These are phyloP conservation scores for Cylindrotheca closterium DNA, from an alignment of 108 stramenopile species.

Conservation along the genomic window DNA sequence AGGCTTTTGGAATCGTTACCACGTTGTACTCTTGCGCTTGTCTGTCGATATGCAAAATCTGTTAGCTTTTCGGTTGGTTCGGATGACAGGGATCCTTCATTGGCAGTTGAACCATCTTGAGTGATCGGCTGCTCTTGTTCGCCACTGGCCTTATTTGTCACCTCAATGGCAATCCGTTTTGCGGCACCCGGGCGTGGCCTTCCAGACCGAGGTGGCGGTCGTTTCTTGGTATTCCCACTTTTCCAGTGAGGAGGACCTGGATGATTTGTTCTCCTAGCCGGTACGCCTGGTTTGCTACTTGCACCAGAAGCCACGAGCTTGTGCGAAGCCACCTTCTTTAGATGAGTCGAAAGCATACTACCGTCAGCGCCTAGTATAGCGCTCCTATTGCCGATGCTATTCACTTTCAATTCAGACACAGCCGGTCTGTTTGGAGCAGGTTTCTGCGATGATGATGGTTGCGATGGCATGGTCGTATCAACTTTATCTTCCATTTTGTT, in stretches of 20 bases:
- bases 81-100: not conserved
- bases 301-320: too few relatives aligned
- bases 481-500: not conserved
- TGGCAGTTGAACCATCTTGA: not conserved
- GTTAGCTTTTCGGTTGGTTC: slow-evolving; percentile 34
- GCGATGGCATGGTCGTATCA: too few relatives aligned
- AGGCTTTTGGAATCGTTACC: not conserved
- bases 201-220: not conserved
- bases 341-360: too few relatives aligned
- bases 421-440: too few relatives aligned
- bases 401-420: too few relatives aligned
- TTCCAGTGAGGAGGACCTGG: not conserved
- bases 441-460: too few relatives aligned
- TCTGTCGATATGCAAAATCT: slow-evolving; percentile 60
- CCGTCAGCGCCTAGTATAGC: too few relatives aligned
- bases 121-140: not conserved
- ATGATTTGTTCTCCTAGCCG: not conserved
- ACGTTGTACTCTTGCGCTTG: slow-evolving; percentile 30
- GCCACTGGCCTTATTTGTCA: not conserved
- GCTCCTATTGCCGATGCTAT: too few relatives aligned
- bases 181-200: not conserved
- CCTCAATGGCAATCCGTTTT: not conserved
- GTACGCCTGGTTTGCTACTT: not conserved
- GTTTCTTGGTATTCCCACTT: not conserved
- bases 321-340: too few relatives aligned